Percentiles rank a stretch among this genome's conserved stretches.
These are phyloP conservation scores for Phytophthora constricta DNA, from an alignment of 352 stramenopile species.

Conservation along the genomic window DNA sequence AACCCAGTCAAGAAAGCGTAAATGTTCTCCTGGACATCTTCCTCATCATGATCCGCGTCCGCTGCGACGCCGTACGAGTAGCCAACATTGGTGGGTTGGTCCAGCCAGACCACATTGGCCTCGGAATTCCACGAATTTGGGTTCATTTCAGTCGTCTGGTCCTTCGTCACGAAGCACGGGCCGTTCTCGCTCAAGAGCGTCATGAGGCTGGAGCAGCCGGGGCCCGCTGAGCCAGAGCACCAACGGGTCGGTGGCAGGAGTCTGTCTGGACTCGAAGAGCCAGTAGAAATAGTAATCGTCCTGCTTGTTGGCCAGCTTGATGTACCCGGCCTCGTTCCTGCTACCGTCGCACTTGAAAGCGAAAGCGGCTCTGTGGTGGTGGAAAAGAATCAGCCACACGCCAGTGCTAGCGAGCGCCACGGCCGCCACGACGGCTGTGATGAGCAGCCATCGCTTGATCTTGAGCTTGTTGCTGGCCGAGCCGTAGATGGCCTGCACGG, in stretches of 20 bases:
- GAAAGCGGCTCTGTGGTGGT: not conserved
- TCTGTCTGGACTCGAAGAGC: constrained; percentile 61
- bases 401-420: not conserved
- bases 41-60: constrained; percentile 44
- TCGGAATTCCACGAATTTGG: constrained; percentile 63
- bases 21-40: constrained; percentile 54
- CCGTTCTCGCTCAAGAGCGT: constrained; percentile 62
- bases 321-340: constrained; percentile 55
- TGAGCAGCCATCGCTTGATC: not conserved
- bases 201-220: constrained; percentile 52
- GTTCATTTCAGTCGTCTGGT: constrained; percentile 52
- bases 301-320: constrained; percentile 50
- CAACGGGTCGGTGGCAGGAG: constrained; percentile 45
- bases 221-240: constrained; percentile 68
- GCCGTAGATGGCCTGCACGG: not conserved
- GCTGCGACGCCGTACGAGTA: constrained; percentile 56
- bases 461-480: not conserved
- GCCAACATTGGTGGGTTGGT: constrained; percentile 62
- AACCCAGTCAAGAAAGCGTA: constrained; percentile 61
- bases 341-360: constrained; percentile 21
- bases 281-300: constrained; percentile 73
- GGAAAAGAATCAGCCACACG: not conserved
- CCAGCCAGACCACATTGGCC: constrained; percentile 74
- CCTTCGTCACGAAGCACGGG: constrained; percentile 49
- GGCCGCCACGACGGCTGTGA: not conserved